Evolutionary conservation across 108 stramenopile species (phyloP).

Genomic region (Mediolabrus comicus): DNA sequence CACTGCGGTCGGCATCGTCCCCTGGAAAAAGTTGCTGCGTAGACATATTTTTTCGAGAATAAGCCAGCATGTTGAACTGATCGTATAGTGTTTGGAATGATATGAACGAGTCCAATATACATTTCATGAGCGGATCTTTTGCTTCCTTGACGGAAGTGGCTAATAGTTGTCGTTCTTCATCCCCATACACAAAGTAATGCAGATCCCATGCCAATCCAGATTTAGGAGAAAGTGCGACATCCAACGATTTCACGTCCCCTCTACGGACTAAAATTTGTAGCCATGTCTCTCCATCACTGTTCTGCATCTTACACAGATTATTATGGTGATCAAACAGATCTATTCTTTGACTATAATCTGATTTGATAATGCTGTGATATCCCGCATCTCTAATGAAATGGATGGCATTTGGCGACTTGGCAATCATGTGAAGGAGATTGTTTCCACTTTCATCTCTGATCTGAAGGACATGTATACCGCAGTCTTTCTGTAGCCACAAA

Average conservation of each 20-base stretch:
- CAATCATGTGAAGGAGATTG: slow-evolving; percentile 11
- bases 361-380: background rate
- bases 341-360: background rate
- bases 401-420: slow-evolving; percentile 1
- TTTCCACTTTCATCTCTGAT: slow-evolving; percentile 1
- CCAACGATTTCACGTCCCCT: slow-evolving; percentile 10
- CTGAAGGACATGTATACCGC: background rate
- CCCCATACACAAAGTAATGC: background rate
- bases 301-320: background rate
- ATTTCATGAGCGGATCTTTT: background rate
- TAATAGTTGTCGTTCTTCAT: background rate
- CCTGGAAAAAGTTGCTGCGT: background rate
- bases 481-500: slow-evolving; percentile 6
- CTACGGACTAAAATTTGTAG: slow-evolving; percentile 7
- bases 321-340: background rate
- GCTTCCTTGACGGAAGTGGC: background rate
- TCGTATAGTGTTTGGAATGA: background rate
- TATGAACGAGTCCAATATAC: background rate
- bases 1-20: background rate
- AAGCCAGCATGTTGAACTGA: background rate
- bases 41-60: background rate
- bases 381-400: background rate
- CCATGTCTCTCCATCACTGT: slow-evolving; percentile 5
- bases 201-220: background rate
- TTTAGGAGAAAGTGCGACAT: background rate